phyloP scores from a whole-genome alignment of 1,284 basidiomycete species.

The Rhodofomes roseus region DNA sequence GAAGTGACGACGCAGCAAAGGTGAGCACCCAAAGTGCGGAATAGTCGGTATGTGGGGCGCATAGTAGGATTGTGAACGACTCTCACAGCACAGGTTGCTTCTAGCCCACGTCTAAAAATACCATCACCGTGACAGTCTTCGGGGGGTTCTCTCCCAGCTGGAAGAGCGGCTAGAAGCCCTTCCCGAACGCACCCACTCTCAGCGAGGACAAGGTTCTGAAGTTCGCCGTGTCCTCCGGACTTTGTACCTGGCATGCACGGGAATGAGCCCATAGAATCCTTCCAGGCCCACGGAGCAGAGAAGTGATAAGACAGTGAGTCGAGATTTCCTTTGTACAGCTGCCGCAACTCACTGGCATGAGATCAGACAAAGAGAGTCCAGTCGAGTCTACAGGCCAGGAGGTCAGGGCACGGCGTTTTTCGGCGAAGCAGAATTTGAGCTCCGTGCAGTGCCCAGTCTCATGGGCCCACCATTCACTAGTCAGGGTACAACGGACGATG shows the following conservation, averaged over 20 bases:
- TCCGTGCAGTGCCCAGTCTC: background rate
- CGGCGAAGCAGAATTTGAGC: background rate
- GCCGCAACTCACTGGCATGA: no score
- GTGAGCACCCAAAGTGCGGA: no score
- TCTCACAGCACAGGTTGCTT: background rate
- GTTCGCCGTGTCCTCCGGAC: background rate
- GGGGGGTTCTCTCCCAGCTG: background rate
- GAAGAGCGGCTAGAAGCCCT: background rate
- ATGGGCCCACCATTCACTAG: background rate
- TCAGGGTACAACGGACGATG: background rate
- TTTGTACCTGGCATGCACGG: background rate
- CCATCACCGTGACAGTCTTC: background rate
- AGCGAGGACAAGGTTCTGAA: background rate
- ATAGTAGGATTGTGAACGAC: no score
- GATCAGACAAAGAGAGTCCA: no score
- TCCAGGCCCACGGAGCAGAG: no score
- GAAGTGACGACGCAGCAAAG: no score
- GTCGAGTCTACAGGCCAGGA: no score
- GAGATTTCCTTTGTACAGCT: no score
- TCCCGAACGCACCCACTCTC: background rate
- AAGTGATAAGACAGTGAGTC: no score
- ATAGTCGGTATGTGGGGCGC: no score
- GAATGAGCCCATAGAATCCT: no score
- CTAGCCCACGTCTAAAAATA: background rate
- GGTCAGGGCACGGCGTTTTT: background rate